Base-by-base conservation (phyloP, 2,329 filamentous ascomycete species). In the Colletotrichum sp. region DNA sequence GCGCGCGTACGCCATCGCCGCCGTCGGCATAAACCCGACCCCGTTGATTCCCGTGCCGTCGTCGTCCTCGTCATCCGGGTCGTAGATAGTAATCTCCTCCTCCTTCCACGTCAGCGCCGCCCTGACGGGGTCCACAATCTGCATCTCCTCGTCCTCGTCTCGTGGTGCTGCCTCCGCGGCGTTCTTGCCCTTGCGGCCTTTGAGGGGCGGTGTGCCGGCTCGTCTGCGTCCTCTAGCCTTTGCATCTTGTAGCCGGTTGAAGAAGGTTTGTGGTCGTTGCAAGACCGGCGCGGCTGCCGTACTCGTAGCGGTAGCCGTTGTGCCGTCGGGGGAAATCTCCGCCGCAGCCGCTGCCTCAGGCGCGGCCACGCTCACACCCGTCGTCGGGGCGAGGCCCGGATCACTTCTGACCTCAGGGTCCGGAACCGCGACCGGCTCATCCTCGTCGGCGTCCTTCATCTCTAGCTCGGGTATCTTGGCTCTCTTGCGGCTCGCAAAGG, bases 1-100 rank as follows among this genome's bases (percentile, higher is more conserved):
- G 22, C 92, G 88, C 6, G 89, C 88, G 72, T 91, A 88, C 8
- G 91, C 92, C 61, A 93, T 86, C 25, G 91, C 91, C 8, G 92
- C 87, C 0, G 91, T 93, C 3, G 92, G 92, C 79, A 89, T 91
- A 84, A 93, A 94, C 1, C 92, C 92, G 76, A 94, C 91, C 7
- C 92, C 92, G 81, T 94, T 93, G 80, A 94, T 91, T 27, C 92
- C 92, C 5, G 89, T 90, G 67, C 92, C 92, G 80, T 94, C 92
- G 79, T 94, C 92, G 77, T 94, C 92, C 77, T 90, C 88, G 80
- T 93, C 92, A 55, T 91, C 86, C 1, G 91, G 90, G 78, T 93
- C 90, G 82, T 93, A 92, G 32, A 93, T 87, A 3, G 92, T 93
- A 76, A 94, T 93, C 80, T 93, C 92, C 78, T 93, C 90, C 78